A percentile compares a stretch with the other conserved stretches of the same genome.
phyloP scores from a whole-genome alignment of 495 filamentous ascomycete genomes.

The Jackrogersella minutella region DNA sequence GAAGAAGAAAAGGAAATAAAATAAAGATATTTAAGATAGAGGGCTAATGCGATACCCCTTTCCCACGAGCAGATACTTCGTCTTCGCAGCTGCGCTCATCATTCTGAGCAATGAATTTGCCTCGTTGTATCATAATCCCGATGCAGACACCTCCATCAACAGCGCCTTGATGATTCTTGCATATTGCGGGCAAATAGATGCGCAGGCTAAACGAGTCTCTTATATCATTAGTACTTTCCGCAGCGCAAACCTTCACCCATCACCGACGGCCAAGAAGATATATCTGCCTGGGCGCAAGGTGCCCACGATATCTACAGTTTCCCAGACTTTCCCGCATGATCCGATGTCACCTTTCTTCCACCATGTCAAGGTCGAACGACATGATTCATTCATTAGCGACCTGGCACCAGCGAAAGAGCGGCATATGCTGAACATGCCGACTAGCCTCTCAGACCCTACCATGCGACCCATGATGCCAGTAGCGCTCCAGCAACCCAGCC shows the following conservation, averaged over 20 bases:
- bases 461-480: constrained; percentile 34
- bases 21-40: too few relatives aligned
- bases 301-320: constrained; percentile 34
- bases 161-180: constrained; percentile 68
- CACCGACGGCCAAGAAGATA: constrained; percentile 21
- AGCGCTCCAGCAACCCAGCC: constrained; percentile 51
- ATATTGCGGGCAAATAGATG: constrained; percentile 68
- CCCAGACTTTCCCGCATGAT: constrained; percentile 35
- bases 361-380: constrained; percentile 36
- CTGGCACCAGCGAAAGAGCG: constrained; percentile 29
- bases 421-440: constrained; percentile 27
- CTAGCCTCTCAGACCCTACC: constrained; percentile 13
- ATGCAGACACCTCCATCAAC: constrained; percentile 61
- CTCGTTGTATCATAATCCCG: constrained; percentile 64
- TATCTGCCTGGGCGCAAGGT: constrained; percentile 39
- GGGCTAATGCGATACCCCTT: constrained; percentile 15
- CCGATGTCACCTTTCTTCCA: constrained; percentile 50
- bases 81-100: constrained; percentile 75
- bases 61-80: constrained; percentile 61
- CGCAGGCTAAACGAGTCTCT: constrained; percentile 69
- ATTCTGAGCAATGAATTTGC: constrained; percentile 75
- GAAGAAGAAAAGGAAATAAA: too few relatives aligned
- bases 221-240: constrained; percentile 71
- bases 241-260: constrained; percentile 44
- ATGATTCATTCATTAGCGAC: constrained; percentile 28